A percentile compares a stretch with the other conserved stretches of the same genome.
phyloP scores from a whole-genome alignment of 495 filamentous ascomycete species.

The Neurospora sp. region DNA sequence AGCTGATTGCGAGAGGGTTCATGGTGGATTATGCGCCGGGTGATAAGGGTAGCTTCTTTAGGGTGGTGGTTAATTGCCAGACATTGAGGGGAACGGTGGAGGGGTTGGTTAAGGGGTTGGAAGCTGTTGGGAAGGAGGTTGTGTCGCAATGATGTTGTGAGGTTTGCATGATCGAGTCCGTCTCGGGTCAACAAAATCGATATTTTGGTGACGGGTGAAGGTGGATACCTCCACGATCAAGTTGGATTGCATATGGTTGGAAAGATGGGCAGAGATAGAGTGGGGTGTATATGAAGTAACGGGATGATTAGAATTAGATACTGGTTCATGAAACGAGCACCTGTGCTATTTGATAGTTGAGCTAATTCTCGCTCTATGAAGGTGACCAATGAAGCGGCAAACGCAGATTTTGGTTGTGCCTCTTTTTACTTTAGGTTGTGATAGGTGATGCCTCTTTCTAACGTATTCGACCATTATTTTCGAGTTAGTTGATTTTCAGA shows the following conservation, averaged over 20 bases:
- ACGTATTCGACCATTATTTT: neutral
- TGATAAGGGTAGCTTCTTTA: constrained; percentile 70
- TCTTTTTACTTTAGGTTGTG: neutral
- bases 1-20: constrained; percentile 64
- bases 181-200: neutral
- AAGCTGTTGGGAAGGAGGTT: constrained; percentile 49
- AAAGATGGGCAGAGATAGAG: neutral
- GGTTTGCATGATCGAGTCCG: neutral
- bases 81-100: constrained; percentile 68
- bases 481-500: neutral
- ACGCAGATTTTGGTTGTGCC: neutral
- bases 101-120: constrained; percentile 62
- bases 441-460: neutral
- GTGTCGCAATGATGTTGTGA: neutral
- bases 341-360: neutral
- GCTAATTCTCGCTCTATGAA: neutral
- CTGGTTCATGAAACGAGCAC: neutral
- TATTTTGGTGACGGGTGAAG: neutral
- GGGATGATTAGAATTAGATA: neutral
- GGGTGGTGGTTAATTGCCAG: constrained; percentile 75
- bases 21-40: constrained; percentile 93
- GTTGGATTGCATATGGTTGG: neutral
- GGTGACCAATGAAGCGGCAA: neutral
- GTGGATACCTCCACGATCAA: neutral
- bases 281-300: neutral